These are phyloP conservation scores for Nymphaea colorata DNA, from an alignment of 164 flowering plant genomes.

Conservation along the genomic window DNA sequence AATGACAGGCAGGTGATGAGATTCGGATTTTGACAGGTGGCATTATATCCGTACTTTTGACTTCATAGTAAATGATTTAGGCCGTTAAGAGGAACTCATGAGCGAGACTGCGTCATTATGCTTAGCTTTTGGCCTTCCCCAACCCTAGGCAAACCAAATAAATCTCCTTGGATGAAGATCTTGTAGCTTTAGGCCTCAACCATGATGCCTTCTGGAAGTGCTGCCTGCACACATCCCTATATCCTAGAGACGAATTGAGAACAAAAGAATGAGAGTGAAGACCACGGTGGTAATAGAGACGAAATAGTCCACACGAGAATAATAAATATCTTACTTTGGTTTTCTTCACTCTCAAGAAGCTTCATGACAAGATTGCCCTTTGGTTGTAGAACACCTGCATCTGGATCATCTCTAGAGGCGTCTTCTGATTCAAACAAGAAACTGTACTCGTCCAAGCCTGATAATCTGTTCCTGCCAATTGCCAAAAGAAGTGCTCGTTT, in stretches of 20 bases:
- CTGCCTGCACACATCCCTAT: constrained; percentile 54
- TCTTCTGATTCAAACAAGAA: constrained; percentile 1
- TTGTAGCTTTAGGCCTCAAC: constrained; percentile 96
- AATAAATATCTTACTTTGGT: constrained; percentile 41
- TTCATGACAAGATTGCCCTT: constrained; percentile 88
- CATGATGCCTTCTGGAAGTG: constrained; percentile 66
- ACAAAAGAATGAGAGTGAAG: not conserved
- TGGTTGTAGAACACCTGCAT: constrained; percentile 35
- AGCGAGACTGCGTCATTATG: no score
- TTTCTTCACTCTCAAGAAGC: constrained; percentile 83
- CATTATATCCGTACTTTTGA: no score
- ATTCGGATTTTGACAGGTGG: no score
- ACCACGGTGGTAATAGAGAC: not conserved
- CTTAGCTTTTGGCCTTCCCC: not conserved
- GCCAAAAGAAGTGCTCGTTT: constrained; percentile 79
- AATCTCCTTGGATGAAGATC: constrained; percentile 86
- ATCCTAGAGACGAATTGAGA: constrained; percentile 30
- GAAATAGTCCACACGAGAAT: not conserved
- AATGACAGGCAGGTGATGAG: no score
- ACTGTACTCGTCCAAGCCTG: constrained; percentile 11
- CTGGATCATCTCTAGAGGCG: constrained; percentile 9
- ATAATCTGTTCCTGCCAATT: constrained; percentile 33
- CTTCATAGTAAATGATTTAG: no score
- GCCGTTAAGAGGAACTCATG: no score
- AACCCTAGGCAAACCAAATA: constrained; percentile 76